A percentile compares a stretch with the other conserved stretches of the same genome.
These are phyloP conservation scores for Glonium stellatum DNA, from an alignment of 495 filamentous ascomycete species.

Conservation along the genomic window DNA sequence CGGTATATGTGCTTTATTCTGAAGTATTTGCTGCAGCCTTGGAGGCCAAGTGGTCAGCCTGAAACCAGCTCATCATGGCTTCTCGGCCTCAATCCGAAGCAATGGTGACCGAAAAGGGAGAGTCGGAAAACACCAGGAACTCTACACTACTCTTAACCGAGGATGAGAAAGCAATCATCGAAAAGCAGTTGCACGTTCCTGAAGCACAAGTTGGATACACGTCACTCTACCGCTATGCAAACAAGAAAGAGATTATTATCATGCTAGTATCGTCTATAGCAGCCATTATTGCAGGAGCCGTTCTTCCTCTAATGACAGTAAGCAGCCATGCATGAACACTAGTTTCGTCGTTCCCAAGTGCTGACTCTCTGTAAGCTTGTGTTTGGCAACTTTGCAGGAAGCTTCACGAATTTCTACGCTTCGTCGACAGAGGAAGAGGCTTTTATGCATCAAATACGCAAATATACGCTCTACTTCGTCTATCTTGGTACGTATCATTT, in stretches of 20 bases:
- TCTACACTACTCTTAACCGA: not conserved
- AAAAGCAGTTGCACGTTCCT: constrained; percentile 16
- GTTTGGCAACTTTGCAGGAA: constrained; percentile 23
- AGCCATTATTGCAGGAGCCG: constrained; percentile 20
- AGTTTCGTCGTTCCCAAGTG: no score
- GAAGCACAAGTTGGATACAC: constrained; percentile 21
- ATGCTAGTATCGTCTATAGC: constrained; percentile 17
- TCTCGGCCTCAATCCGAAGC: not conserved
- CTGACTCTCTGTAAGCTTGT: constrained; percentile 5
- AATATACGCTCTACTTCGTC: constrained; percentile 70
- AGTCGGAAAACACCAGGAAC: not conserved
- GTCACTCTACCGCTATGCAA: constrained; percentile 25
- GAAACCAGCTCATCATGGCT: not conserved
- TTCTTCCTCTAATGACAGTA: constrained; percentile 28
- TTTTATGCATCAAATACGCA: constrained; percentile 23
- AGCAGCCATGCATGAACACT: not conserved
- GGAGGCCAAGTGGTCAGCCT: no score
- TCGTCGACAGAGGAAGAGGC: constrained; percentile 2
- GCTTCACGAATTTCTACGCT: constrained; percentile 16
- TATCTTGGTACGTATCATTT: constrained; percentile 54
- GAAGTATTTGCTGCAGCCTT: no score
- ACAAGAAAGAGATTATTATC: constrained; percentile 16
- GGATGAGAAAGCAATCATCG: constrained; percentile 21
- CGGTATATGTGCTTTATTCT: no score
- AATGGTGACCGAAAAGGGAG: not conserved